Evolutionary conservation across 352 stramenopile genomes (phyloP).

Genomic region (Achlya hypogyna): DNA sequence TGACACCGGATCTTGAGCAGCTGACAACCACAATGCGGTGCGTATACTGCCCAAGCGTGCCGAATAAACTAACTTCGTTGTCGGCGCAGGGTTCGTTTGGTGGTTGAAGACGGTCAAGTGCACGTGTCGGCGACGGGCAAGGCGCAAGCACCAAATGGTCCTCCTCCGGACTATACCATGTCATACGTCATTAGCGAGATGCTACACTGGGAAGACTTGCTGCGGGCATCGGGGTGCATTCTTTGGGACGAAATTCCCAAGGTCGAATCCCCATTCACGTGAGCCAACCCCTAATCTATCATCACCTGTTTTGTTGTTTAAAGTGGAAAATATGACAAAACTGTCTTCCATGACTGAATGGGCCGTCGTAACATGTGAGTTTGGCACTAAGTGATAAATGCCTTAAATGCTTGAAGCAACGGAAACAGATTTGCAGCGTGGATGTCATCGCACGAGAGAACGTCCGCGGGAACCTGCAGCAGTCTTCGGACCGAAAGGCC

Average conservation of each 20-base stretch:
- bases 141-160: not conserved
- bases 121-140: not conserved
- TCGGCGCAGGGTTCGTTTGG: not conserved
- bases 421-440: no score
- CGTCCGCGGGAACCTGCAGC: no score
- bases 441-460: no score
- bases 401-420: no score
- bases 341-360: no score
- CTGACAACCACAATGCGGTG: constrained; percentile 3
- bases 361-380: no score
- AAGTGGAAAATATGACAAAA: no score
- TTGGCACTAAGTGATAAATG: no score
- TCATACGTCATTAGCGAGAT: not conserved
- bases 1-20: not conserved
- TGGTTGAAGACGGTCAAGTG: not conserved
- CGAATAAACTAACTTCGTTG: not conserved
- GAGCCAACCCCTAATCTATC: no score
- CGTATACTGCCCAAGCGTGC: not conserved
- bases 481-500: no score
- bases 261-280: not conserved
- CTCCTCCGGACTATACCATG: not conserved
- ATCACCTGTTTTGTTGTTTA: no score
- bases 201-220: not conserved
- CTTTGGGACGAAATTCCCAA: not conserved
- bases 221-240: not conserved